phyloP scores from a whole-genome alignment of 768 basidiomycete genomes.

The Crucibulum laeve region DNA sequence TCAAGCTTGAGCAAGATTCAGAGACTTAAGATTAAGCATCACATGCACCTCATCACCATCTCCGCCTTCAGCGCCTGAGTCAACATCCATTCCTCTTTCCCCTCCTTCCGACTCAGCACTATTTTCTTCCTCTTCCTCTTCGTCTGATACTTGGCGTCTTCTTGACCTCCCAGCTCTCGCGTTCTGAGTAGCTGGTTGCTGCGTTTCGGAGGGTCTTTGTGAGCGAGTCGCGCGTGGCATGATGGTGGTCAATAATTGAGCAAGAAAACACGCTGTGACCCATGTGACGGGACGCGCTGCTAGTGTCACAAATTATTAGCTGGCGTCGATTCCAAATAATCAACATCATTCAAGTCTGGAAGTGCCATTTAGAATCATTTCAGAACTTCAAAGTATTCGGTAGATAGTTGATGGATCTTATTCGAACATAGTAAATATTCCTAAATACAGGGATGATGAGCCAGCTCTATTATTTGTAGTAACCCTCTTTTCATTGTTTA shows the following conservation, averaged over 20 bases:
- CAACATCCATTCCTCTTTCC: conserved; percentile 30
- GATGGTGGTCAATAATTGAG: not conserved
- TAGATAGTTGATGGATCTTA: no score
- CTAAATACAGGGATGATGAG: no score
- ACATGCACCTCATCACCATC: not conserved
- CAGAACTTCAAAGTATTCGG: no score
- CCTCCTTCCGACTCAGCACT: conserved; percentile 30
- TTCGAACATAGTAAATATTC: no score
- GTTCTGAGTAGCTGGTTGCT: conserved; percentile 30
- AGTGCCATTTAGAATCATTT: no score
- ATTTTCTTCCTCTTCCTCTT: conserved; percentile 31
- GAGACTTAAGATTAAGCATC: not conserved
- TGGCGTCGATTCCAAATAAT: no score
- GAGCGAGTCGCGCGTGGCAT: conserved; percentile 37
- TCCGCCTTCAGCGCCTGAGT: conserved; percentile 16
- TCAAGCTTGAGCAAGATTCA: not conserved
- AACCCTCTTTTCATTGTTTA: no score
- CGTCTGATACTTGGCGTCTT: conserved; percentile 26
- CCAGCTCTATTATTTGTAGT: no score
- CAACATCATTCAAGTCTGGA: no score
- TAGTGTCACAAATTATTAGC: no score
- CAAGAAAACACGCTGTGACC: conserved; percentile 6
- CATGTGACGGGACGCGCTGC: conserved; percentile 9
- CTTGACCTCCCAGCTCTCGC: conserved; percentile 20
- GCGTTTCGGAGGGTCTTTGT: conserved; percentile 32